Evolutionary conservation across 345 rosid genomes (phyloP), one percentile per base, ranked within the genome.

Genomic region (Camelina neglecta): DNA sequence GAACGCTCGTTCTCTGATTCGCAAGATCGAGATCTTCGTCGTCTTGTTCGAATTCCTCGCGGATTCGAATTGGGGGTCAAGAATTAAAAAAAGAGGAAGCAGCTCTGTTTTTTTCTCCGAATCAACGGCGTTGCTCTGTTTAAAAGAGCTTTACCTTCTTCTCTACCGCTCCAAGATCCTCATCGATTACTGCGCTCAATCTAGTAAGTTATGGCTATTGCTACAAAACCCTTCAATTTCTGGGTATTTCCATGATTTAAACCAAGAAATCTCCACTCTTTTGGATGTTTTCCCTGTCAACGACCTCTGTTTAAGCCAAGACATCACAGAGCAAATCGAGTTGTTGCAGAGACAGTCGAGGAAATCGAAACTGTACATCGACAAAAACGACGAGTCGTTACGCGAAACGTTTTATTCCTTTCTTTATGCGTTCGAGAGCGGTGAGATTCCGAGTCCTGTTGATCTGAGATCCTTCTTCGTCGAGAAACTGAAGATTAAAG

Each of bases 211-310:
- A 20, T 96, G 99, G 99, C 81, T 96, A 1, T 69, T 96, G 88
- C 85, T 93, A 44, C 97, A 96, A 74, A 91, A 85, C 58, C 90
- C 86, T 23, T 78, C 91, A 2, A 86, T 96, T 78, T 88, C 97
- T 12, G 96, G 96, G 11, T 94, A 96, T 83, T 96, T 93, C 79
- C 97, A 96, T 76, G 98, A 93, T 76, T 78, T 93, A 85, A 87
- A 93, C 76, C 94, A 88, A 75, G 99, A 96, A 61, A 86, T 90
- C 24, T 82, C 83, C 11, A 96, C 98, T 70, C 97, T 93, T 50
- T 78, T 96, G 77, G 99, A 96, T 82, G 98, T 93, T 33, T 84
- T 96, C 65, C 97, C 97, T 0, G 67, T 87, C 11, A 56, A 79
- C 35, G 87, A 89, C 69, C 71, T 89, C 24, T 56, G 47, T 16